Conservation (phyloP, 108 stramenopile genomes). For the Discostella pseudostelligera region DNA sequence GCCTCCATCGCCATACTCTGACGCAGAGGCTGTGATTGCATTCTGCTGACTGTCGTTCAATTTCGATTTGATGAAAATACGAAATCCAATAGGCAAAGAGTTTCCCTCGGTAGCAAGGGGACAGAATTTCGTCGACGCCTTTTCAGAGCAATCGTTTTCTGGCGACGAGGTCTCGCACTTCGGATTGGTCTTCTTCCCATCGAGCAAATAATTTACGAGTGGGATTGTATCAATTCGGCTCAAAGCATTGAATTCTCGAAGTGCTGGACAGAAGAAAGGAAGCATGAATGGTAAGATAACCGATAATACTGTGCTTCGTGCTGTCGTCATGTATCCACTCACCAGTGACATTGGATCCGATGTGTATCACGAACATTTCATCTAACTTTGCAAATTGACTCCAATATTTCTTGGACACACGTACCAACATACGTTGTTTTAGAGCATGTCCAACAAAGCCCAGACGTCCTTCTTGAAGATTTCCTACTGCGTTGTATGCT, state of each 20-base stretch:
- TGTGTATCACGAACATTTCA: conserved; percentile 41
- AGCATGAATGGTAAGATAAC: conserved; percentile 4
- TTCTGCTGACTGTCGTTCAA: conserved; percentile 46
- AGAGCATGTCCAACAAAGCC: conserved; percentile 45
- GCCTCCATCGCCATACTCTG: conserved; percentile 47
- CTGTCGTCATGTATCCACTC: neutral
- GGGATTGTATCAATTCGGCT: conserved; percentile 32
- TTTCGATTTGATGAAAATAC: conserved; percentile 38
- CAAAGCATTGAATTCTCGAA: conserved; percentile 53
- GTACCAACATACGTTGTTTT: conserved; percentile 35
- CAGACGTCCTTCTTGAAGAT: conserved; percentile 29
- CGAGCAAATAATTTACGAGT: conserved; percentile 38
- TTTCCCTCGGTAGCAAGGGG: conserved; percentile 35
- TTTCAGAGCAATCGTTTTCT: neutral
- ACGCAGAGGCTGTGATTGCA: conserved; percentile 46
- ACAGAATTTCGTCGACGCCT: conserved; percentile 9
- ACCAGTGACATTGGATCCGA: conserved; percentile 56
- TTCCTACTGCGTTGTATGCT: neutral
- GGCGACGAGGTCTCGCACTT: neutral
- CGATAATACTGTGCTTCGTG: neutral
- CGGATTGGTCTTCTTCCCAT: conserved; percentile 9
- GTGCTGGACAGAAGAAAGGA: conserved; percentile 15
- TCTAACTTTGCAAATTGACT: conserved; percentile 32
- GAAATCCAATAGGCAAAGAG: conserved; percentile 44
- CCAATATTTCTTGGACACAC: conserved; percentile 42